phyloP scores from a whole-genome alignment of 116 monocot genomes.

The Phalaenopsis hybrid region DNA sequence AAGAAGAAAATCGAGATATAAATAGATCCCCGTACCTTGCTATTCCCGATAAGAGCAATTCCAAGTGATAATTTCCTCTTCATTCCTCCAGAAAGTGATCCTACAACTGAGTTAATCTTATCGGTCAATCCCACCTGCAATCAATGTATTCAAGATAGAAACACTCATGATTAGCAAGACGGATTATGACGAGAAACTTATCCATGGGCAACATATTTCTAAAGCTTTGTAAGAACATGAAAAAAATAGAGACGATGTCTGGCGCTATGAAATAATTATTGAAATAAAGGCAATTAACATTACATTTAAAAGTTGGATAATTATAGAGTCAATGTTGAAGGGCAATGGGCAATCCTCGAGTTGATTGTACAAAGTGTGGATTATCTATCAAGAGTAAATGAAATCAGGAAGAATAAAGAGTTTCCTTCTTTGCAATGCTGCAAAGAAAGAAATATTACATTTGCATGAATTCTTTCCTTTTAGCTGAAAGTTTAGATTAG shows the following conservation, averaged over 20 bases:
- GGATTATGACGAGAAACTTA: background rate
- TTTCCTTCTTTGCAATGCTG: too few species aligned
- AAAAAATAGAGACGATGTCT: background rate
- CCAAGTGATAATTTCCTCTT: slow-evolving; percentile 92
- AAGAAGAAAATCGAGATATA: background rate
- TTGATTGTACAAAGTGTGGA: background rate
- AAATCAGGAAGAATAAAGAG: too few species aligned
- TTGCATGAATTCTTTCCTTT: too few species aligned
- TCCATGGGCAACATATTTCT: background rate
- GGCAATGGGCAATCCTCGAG: background rate
- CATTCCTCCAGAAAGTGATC: slow-evolving; percentile 88
- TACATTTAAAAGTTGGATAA: background rate
- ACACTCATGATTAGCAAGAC: slow-evolving; percentile 1
- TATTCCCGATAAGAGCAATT: slow-evolving; percentile 84
- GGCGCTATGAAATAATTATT: background rate
- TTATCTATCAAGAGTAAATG: too few species aligned
- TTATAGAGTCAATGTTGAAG: background rate
- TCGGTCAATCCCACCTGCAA: slow-evolving; percentile 73
- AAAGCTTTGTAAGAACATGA: background rate
- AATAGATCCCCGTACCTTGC: slow-evolving; percentile 47
- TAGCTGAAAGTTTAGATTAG: too few species aligned
- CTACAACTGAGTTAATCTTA: slow-evolving; percentile 61
- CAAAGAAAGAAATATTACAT: too few species aligned
- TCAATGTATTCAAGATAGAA: slow-evolving; percentile 3
- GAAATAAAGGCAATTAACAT: background rate